Percentiles rank a stretch among this genome's conserved stretches.
These are phyloP conservation scores for Umbelopsis isabellina DNA, from an alignment of 192 early-diverging fungal species.

Conservation along the genomic window DNA sequence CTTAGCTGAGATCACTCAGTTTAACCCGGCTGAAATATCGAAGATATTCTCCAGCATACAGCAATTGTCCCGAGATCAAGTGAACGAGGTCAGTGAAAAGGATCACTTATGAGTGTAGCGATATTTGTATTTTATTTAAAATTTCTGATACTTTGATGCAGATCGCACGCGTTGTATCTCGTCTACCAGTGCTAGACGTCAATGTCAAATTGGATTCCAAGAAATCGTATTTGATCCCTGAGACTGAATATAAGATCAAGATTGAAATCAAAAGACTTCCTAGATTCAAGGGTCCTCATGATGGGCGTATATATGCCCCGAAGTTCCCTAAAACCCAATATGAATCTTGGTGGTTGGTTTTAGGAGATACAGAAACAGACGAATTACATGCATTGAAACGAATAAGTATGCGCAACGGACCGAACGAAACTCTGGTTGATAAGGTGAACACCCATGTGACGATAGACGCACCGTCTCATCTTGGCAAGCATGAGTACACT, in stretches of 20 bases:
- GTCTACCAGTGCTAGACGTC: slow-evolving; percentile 93
- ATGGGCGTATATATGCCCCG: slow-evolving; percentile 89
- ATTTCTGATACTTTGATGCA: neutral
- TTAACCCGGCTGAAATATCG: slow-evolving; percentile 27
- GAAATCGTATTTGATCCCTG: slow-evolving; percentile 60
- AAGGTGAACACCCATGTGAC: slow-evolving; percentile 49
- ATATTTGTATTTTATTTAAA: too few species aligned
- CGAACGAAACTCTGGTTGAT: slow-evolving; percentile 62
- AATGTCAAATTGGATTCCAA: slow-evolving; percentile 67
- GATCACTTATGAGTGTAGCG: too few species aligned
- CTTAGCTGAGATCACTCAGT: slow-evolving; percentile 42
- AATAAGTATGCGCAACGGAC: slow-evolving; percentile 67
- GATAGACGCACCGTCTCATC: slow-evolving; percentile 66
- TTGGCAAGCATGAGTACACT: slow-evolving; percentile 59
- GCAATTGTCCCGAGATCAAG: neutral
- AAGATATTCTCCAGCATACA: slow-evolving; percentile 29
- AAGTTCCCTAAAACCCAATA: slow-evolving; percentile 89
- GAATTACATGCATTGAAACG: slow-evolving; percentile 89
- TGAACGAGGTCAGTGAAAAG: neutral
- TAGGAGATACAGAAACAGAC: slow-evolving; percentile 81
- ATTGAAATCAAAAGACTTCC: slow-evolving; percentile 87
- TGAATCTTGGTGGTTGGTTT: slow-evolving; percentile 98
- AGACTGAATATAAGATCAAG: slow-evolving; percentile 65
- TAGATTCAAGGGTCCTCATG: slow-evolving; percentile 59
- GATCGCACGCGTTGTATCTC: slow-evolving; percentile 84